Conservation (phyloP, 768 basidiomycete genomes). For the Mycena galopus region DNA sequence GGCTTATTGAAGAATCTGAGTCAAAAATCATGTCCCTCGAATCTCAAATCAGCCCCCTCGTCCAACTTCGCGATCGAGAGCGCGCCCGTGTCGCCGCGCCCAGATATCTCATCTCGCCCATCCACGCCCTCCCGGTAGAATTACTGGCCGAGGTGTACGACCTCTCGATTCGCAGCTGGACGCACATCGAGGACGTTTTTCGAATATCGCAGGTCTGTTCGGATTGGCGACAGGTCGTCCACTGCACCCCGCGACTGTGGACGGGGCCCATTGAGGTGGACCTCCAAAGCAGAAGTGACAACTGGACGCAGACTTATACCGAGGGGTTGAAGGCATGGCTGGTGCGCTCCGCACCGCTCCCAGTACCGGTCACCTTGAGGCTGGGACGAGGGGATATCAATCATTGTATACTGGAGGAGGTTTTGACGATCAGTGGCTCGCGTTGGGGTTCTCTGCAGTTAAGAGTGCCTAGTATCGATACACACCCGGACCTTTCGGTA, state of each 20-base stretch:
- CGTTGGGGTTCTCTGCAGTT: background rate
- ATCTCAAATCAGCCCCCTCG: background rate
- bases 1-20: background rate
- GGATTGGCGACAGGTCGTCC: background rate
- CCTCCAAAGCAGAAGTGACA: background rate
- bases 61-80: background rate
- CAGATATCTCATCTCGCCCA: background rate
- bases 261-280: background rate
- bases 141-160: background rate
- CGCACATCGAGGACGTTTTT: background rate
- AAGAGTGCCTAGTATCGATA: too few relatives aligned
- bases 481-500: background rate
- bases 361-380: background rate
- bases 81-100: background rate
- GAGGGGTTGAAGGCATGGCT: conserved; percentile 2
- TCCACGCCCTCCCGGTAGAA: background rate
- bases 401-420: background rate
- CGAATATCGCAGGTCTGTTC: conserved; percentile 7
- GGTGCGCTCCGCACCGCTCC: background rate
- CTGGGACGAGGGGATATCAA: background rate
- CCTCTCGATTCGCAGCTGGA: background rate
- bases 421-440: background rate
- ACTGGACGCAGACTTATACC: background rate
- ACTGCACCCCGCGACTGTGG: conserved; percentile 2
- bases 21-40: background rate